Conservation (phyloP, 2,329 filamentous ascomycete genomes). For the Penicillium sp. region DNA sequence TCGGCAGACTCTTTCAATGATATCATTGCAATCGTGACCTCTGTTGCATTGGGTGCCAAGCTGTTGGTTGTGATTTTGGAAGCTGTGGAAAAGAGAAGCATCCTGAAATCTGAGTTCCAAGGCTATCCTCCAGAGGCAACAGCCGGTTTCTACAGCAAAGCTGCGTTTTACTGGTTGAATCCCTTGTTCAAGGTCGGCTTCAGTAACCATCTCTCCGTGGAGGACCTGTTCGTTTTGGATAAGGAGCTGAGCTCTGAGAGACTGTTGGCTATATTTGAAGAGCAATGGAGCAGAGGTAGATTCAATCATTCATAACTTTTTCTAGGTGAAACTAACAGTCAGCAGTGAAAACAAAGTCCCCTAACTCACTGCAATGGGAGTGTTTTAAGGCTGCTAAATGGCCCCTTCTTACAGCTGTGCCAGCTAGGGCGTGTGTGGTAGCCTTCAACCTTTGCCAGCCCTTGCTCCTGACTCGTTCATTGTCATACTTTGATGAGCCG, state of each 20-base stretch:
- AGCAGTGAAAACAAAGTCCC: constrained; percentile 26
- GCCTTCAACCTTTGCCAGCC: constrained; percentile 41
- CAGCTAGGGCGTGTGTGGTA: constrained; percentile 35
- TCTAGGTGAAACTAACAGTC: constrained; percentile 10
- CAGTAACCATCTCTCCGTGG: constrained; percentile 42
- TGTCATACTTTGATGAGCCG: constrained; percentile 33
- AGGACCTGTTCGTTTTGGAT: constrained; percentile 49
- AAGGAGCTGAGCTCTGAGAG: constrained; percentile 45
- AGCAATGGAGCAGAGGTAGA: constrained; percentile 43
- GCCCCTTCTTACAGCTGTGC: constrained; percentile 33
- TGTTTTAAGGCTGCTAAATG: constrained; percentile 34
- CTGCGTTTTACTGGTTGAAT: constrained; percentile 57
- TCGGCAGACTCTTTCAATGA: constrained; percentile 27
- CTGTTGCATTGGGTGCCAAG: constrained; percentile 45
- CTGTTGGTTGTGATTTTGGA: constrained; percentile 47
- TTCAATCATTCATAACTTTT: rapidly evolving
- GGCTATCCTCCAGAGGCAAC: constrained; percentile 52
- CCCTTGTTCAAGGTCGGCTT: constrained; percentile 52
- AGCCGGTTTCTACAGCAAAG: constrained; percentile 50
- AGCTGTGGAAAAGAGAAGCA: constrained; percentile 44
- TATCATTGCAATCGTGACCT: constrained; percentile 45
- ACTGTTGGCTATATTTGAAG: constrained; percentile 38
- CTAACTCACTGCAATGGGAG: constrained; percentile 31
- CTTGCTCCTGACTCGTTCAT: constrained; percentile 38
- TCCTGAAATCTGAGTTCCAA: constrained; percentile 41